phyloP scores from a whole-genome alignment of 2,329 filamentous ascomycete genomes.

The Bisporella sp. region DNA sequence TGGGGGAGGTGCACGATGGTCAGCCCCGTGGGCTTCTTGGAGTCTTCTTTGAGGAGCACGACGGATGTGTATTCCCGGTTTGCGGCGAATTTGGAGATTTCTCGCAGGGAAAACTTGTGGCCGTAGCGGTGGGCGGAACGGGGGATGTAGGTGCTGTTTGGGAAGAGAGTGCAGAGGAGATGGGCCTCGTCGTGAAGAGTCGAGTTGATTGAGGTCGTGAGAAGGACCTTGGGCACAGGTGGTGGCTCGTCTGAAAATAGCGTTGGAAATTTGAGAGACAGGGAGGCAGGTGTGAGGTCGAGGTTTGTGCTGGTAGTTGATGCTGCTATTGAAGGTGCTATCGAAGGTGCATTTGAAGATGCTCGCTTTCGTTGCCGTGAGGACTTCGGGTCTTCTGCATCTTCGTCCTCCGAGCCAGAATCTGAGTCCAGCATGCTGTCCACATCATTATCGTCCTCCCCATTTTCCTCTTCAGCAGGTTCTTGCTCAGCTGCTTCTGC shows the following conservation, averaged over 20 bases:
- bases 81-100: constrained; percentile 79
- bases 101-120: constrained; percentile 86
- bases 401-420: constrained; percentile 39
- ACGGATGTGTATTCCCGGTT: constrained; percentile 80
- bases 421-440: constrained; percentile 77
- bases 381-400: constrained; percentile 28
- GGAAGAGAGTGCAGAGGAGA: constrained; percentile 74
- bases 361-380: constrained; percentile 33
- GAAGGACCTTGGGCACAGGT: constrained; percentile 72
- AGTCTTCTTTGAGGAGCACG: constrained; percentile 80
- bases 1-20: constrained; percentile 77
- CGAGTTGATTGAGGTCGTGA: constrained; percentile 87
- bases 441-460: constrained; percentile 45
- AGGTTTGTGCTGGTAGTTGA: constrained; percentile 58
- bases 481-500: constrained; percentile 40
- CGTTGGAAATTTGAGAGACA: constrained; percentile 54
- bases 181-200: constrained; percentile 79
- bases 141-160: constrained; percentile 73
- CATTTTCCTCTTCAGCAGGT: constrained; percentile 31
- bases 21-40: constrained; percentile 75
- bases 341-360: constrained; percentile 33
- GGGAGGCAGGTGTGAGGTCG: constrained; percentile 53
- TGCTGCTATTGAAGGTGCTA: constrained; percentile 34
- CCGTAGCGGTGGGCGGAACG: constrained; percentile 77
- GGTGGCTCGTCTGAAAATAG: constrained; percentile 54